Percentiles rank a stretch among this genome's conserved stretches.
These are phyloP conservation scores for Chytriomyces hyalinus DNA, from an alignment of 192 early-diverging fungal genomes.

Conservation along the genomic window DNA sequence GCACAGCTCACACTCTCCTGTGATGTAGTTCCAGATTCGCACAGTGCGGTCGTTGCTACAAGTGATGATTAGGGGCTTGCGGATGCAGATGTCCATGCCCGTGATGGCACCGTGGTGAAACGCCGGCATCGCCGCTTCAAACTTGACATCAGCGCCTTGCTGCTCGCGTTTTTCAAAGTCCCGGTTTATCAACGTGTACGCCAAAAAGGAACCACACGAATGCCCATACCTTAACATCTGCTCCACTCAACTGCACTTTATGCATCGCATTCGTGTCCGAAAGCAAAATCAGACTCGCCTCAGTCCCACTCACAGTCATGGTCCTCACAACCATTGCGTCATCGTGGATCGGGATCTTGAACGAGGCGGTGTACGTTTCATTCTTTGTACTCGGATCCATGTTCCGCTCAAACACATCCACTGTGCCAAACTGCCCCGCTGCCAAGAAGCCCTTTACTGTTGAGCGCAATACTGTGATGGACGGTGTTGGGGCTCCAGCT, in stretches of 20 bases:
- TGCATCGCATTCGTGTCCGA: conserved; percentile 40
- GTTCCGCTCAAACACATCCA: conserved; percentile 37
- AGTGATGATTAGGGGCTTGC: conserved; percentile 61
- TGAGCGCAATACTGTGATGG: conserved; percentile 5
- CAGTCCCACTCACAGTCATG: conserved; percentile 51
- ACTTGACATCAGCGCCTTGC: conserved; percentile 48
- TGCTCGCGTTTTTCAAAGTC: neutral
- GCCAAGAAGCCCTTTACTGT: conserved; percentile 45
- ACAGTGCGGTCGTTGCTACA: conserved; percentile 54
- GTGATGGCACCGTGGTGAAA: conserved; percentile 58
- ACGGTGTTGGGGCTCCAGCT: neutral
- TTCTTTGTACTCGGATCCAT: conserved; percentile 2
- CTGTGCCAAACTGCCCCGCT: conserved; percentile 40
- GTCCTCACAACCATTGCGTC: conserved; percentile 22
- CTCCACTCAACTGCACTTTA: conserved; percentile 37
- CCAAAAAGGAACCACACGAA: neutral
- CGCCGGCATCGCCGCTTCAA: conserved; percentile 43
- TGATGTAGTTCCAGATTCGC: conserved; percentile 64
- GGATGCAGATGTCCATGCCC: conserved; percentile 57
- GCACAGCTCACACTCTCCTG: conserved; percentile 53
- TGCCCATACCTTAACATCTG: conserved; percentile 38
- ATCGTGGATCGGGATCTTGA: conserved; percentile 34
- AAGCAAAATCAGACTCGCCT: conserved; percentile 48
- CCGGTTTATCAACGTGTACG: neutral
- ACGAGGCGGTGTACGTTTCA: conserved; percentile 31